Base-by-base conservation (phyloP, 2,329 filamentous ascomycete species). In the Scedosporium boydii region DNA sequence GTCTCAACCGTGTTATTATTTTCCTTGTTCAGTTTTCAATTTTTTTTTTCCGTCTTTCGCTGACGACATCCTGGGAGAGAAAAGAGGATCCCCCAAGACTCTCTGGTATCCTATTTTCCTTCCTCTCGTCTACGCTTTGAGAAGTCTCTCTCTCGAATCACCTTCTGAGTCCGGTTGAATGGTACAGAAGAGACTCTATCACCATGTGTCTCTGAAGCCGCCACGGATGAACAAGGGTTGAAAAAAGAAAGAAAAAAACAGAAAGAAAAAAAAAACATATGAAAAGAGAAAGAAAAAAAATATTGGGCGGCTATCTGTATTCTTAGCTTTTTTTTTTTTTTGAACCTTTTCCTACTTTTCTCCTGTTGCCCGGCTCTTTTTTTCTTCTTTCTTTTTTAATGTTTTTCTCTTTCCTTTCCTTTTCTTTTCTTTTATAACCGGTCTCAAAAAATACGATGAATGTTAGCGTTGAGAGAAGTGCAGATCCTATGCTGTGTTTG, bases 231-330 rank as follows among this genome's bases (percentile, higher is more conserved):
- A 58, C 12, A 56, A 56, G 51, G 51, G 29, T 21, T 21, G 14
- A 29, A 23, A 56, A 55, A 61, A 44, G 56, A 42, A 7, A 56
- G 29, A 6, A 42, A 61, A n/a, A 61, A 60, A n/a, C n/a, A n/a
- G n/a, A 41, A 55, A 14, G 12, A 18, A 41, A 21, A 5, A 58
- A 23, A 58, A 58, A 58, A 23, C 46, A 18, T 9, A 51, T 46
- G 23, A 46, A 42, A n/a, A 60, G 41, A 59, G 23, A 55, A 29
- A 61, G 14, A 27, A 18, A 58, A 61, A 62, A 62, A 62, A 57
- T 18, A 53, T 61, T 62, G 60, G 60, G 60, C 60, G 60, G 60
- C 60, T 62, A 58, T 62, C 60, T 62, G 60, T 62, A 62, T 46
- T 62, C 48, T 62, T 62, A 62, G 53, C 55, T 58, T 6, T 53